A percentile compares a stretch with the other conserved stretches of the same genome.
These are phyloP conservation scores for Bondarzewia mesenterica DNA, from an alignment of 1,284 basidiomycete genomes.

Conservation along the genomic window DNA sequence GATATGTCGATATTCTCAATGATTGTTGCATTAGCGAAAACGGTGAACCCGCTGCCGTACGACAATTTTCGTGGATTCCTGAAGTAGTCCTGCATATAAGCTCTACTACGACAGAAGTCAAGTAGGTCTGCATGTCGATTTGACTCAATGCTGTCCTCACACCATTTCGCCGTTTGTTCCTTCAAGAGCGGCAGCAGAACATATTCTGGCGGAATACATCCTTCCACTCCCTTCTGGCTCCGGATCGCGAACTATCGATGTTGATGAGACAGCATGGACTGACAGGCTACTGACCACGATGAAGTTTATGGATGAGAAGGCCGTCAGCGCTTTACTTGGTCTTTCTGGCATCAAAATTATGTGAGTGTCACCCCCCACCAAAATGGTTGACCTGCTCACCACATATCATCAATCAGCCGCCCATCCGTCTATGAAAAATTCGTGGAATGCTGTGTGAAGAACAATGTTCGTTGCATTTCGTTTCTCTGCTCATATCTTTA, in stretches of 20 bases:
- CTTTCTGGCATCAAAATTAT: constrained; percentile 54
- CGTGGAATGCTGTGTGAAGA: constrained; percentile 61
- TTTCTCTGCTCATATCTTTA: constrained; percentile 1
- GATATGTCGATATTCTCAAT: not conserved
- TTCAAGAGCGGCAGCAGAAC: constrained; percentile 50
- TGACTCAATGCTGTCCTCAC: not conserved
- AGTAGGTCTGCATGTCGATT: constrained; percentile 32
- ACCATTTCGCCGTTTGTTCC: constrained; percentile 2
- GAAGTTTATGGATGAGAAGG: constrained; percentile 58
- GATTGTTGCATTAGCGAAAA: constrained; percentile 52
- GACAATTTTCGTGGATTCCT: constrained; percentile 94
- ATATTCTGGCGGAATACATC: constrained; percentile 66
- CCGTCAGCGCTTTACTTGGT: constrained; percentile 47
- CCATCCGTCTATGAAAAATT: constrained; percentile 60
- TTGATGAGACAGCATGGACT: constrained; percentile 80
- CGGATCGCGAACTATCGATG: constrained; percentile 46
- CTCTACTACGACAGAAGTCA: constrained; percentile 43
- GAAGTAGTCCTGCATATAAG: constrained; percentile 57
- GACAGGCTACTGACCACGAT: constrained; percentile 76
- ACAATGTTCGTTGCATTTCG: constrained; percentile 63
- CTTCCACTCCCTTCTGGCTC: constrained; percentile 65
- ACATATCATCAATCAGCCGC: constrained; percentile 27
- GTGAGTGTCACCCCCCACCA: constrained; percentile 30
- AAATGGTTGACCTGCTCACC: not conserved
- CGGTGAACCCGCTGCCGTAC: constrained; percentile 62